phyloP scores from a whole-genome alignment of 441 rosid genomes.

The Raphanus hybrid region DNA sequence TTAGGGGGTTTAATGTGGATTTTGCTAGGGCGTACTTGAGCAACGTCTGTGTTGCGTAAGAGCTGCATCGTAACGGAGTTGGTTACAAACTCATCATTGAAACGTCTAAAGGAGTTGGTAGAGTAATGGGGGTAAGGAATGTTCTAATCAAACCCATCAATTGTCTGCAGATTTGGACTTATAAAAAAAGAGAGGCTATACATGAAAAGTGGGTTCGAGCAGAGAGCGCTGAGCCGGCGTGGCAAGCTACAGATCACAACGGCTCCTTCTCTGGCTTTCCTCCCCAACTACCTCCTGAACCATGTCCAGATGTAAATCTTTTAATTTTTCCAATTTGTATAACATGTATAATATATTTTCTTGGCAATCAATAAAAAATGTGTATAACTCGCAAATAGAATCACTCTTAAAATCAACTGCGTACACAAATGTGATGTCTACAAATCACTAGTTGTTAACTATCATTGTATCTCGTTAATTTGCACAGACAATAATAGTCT shows the following conservation, averaged over 20 bases:
- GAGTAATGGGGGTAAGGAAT: no score
- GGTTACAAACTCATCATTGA: no score
- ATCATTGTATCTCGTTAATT: background rate
- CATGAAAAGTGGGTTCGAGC: constrained; percentile 41
- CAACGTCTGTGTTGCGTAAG: no score
- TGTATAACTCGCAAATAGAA: background rate
- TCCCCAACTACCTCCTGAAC: constrained; percentile 24
- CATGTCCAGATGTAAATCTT: constrained; percentile 27
- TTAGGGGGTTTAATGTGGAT: no score
- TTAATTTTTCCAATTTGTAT: constrained; percentile 7
- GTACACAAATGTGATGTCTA: background rate
- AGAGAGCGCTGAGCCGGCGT: constrained; percentile 91
- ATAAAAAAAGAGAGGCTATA: constrained; percentile 53
- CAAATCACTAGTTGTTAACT: background rate
- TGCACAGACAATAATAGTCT: background rate
- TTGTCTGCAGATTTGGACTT: no score
- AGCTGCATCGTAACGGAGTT: no score
- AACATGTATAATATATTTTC: background rate
- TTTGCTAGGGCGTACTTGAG: no score
- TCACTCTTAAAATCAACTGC: background rate
- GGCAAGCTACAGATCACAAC: constrained; percentile 62
- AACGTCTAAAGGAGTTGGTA: no score
- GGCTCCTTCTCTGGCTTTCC: background rate
- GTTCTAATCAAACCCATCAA: no score
- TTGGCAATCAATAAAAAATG: constrained; percentile 10